phyloP scores from a whole-genome alignment of 2,329 filamentous ascomycete species.

The Apiospora pterosperma region DNA sequence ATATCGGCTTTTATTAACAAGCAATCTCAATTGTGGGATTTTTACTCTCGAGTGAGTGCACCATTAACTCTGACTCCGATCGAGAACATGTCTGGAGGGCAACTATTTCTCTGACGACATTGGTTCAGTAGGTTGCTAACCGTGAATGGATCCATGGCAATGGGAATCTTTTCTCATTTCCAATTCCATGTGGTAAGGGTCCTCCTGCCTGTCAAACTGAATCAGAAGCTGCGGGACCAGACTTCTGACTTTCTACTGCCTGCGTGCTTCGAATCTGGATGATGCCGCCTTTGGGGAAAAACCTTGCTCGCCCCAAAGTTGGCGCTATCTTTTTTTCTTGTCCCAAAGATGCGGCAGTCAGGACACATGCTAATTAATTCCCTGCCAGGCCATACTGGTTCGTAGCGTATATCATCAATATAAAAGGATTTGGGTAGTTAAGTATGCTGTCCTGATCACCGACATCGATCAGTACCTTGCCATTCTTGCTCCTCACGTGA shows the following conservation, averaged over 20 bases:
- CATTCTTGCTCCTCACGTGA: background rate
- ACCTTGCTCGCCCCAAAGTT: background rate
- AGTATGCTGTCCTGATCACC: too few relatives aligned
- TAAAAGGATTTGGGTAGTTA: too few relatives aligned
- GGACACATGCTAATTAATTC: background rate
- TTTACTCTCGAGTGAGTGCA: too few relatives aligned
- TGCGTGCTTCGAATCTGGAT: background rate
- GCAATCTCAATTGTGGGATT: too few relatives aligned
- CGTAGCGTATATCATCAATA: too few relatives aligned
- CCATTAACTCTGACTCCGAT: too few relatives aligned
- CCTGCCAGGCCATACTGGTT: background rate
- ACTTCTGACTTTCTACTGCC: background rate
- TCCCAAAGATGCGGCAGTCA: background rate
- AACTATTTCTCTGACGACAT: background rate
- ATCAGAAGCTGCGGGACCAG: background rate
- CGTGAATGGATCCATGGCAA: background rate
- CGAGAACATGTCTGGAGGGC: background rate
- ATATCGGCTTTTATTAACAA: background rate
- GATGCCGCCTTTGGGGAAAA: background rate
- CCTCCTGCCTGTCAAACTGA: background rate
- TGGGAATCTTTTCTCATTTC: background rate
- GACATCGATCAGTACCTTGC: too few relatives aligned
- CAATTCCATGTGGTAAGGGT: background rate
- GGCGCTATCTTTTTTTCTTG: background rate
- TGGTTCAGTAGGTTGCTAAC: background rate